Base-by-base conservation (phyloP, 805 yeast species). In the Yarrowia sp. region DNA sequence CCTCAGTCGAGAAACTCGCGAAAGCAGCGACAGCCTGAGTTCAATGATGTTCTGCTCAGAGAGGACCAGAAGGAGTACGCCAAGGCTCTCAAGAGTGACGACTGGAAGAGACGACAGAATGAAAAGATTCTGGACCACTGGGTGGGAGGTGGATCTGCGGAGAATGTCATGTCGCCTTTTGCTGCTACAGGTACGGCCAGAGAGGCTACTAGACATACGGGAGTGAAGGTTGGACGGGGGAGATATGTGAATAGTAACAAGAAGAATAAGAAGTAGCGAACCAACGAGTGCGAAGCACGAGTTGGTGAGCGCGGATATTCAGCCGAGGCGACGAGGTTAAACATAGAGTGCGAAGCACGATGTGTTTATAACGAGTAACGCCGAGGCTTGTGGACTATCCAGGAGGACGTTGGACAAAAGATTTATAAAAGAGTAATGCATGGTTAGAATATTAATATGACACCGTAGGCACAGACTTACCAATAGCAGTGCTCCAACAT, bases 21-120 rank as follows among this genome's bases (percentile, higher is more conserved):
- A 73, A 18, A 28, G 14, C 83, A 82, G 69, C 58, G 60, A 22
- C 65, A 48, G 38, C 55, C 55, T n/a, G 47, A 61, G 32, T 48
- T 44, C 44, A 86, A 81, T 74, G 92, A 87, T 69, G 93, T 92
- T 70, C 81, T 89, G 55, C 81, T 92, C 65, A 84, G 96, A 71
- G 98, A 90, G 75, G 99, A 95, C 77, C 98, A 95, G 78, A 90
- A 89, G 72, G 99, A 95, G 76, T 95, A 95, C 75, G 84, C 85
- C 69, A 86, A 88, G 74, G 96, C 97, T 1, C 74, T 93, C 66
- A 92, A 92, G 74, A 87, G 90, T 71, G 96, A 92, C 64, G 86
- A 87, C 48, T 91, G 97, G 96, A 88, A 86, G 70, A 84, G 89
- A 72, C 83, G 89, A 71, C 89, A 90, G 71, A 90, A 90, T 71